Percentiles rank a stretch among this genome's conserved stretches.
Evolutionary conservation across 805 yeast genomes (phyloP).

Genomic region (Pichia gijzeniarum): DNA sequence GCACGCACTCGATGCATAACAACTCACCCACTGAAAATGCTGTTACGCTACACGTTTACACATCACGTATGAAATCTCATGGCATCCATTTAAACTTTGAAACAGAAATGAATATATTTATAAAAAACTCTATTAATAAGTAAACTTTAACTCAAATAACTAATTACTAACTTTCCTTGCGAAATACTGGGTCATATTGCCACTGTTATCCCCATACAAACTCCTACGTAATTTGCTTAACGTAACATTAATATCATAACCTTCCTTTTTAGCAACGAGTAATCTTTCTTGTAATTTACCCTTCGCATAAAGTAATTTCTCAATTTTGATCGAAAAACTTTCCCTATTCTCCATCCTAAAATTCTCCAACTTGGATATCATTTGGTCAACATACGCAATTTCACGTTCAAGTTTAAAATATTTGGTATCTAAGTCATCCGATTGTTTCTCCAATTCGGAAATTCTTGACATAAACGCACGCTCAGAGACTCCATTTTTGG

Average conservation of each 20-base stretch:
- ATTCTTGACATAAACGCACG: slow-evolving; percentile 15
- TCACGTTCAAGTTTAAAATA: slow-evolving; percentile 28
- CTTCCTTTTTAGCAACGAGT: slow-evolving; percentile 24
- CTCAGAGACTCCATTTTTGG: slow-evolving; percentile 4
- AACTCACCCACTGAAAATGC: slow-evolving; percentile 35
- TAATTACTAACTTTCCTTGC: slow-evolving; percentile 43
- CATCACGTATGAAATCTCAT: no score
- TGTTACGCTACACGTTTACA: slow-evolving; percentile 59
- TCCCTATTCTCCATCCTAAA: background rate
- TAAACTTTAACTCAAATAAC: background rate
- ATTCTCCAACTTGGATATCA: slow-evolving; percentile 13
- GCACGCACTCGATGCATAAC: slow-evolving; percentile 59
- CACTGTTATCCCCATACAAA: slow-evolving; percentile 27
- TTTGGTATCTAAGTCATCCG: slow-evolving; percentile 18
- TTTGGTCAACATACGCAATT: slow-evolving; percentile 24
- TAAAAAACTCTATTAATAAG: background rate
- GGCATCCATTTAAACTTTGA: background rate
- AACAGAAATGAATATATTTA: background rate
- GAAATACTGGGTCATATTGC: slow-evolving; percentile 47
- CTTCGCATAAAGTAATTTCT: slow-evolving; percentile 26
- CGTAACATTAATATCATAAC: slow-evolving; percentile 27
- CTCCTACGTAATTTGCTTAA: slow-evolving; percentile 23
- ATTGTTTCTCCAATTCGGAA: slow-evolving; percentile 13
- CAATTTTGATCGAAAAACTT: slow-evolving; percentile 19
- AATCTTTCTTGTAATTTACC: slow-evolving; percentile 24